Evolutionary conservation across 495 filamentous ascomycete species (phyloP).

Genomic region (Penicillium pulvis): DNA sequence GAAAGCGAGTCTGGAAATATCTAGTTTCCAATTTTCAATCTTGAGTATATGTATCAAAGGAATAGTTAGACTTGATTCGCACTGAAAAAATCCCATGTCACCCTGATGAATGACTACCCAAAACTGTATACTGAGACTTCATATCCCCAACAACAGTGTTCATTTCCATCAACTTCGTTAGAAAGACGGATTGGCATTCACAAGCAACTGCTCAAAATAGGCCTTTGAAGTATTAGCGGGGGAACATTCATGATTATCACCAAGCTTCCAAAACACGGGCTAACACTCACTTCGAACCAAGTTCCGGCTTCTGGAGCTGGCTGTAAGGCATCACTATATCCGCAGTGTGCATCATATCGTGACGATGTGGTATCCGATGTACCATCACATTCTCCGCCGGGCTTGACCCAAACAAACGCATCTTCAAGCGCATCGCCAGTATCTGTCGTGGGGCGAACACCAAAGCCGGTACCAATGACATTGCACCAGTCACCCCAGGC

Average conservation of each 20-base stretch:
- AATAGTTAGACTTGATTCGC: too few species aligned
- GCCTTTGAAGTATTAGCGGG: slow-evolving; percentile 22
- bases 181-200: slow-evolving; percentile 21
- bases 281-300: slow-evolving; percentile 57
- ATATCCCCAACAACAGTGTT: not conserved
- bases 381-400: slow-evolving; percentile 80
- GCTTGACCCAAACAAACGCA: slow-evolving; percentile 83
- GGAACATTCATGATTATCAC: not conserved
- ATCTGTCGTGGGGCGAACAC: slow-evolving; percentile 63
- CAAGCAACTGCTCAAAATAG: slow-evolving; percentile 21
- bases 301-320: slow-evolving; percentile 77
- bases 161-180: not conserved
- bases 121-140: too few species aligned
- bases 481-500: slow-evolving; percentile 88
- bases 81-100: too few species aligned
- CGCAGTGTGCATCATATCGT: slow-evolving; percentile 75
- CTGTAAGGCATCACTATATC: slow-evolving; percentile 54
- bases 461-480: slow-evolving; percentile 63
- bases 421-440: slow-evolving; percentile 66
- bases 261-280: not conserved
- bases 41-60: too few species aligned
- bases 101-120: too few species aligned
- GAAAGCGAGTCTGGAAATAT: too few species aligned
- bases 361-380: slow-evolving; percentile 59
- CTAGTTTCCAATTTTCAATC: too few species aligned